Conservation (phyloP, 2,329 filamentous ascomycete genomes). For the Diaporthe caulivora region DNA sequence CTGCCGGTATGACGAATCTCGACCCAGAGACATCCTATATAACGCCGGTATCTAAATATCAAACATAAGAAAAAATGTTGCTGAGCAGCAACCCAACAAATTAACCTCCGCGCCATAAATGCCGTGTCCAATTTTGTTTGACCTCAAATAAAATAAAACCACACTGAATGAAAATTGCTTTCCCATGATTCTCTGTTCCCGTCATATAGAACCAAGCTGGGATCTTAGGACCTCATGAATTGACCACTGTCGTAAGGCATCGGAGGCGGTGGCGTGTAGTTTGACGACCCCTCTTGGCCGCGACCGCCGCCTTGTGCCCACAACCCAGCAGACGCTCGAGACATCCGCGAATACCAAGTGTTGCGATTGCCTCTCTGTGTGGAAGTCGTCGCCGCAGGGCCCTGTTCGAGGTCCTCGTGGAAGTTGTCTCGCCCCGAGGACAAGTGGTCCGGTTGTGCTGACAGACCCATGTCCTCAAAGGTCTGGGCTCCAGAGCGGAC, state of each 20-base stretch:
- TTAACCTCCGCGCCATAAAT: neutral
- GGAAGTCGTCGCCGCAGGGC: conserved; percentile 2
- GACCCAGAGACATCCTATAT: neutral
- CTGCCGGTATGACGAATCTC: neutral
- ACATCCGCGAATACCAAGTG: too few species aligned
- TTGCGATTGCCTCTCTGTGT: conserved; percentile 2
- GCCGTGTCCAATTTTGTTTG: conserved; percentile 3
- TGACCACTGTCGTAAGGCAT: conserved; percentile 34
- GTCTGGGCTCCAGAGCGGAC: conserved; percentile 26
- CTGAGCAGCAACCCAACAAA: neutral
- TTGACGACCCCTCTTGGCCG: conserved; percentile 1
- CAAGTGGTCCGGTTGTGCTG: conserved; percentile 1
- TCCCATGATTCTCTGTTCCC: neutral
- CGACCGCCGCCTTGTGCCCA: conserved; percentile 14
- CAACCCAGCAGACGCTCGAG: conserved; percentile 34
- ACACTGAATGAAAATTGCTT: neutral
- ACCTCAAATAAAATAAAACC: neutral
- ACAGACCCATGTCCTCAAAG: conserved; percentile 35
- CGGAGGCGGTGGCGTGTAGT: conserved; percentile 34
- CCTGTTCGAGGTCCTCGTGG: conserved; percentile 30
- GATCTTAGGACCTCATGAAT: neutral
- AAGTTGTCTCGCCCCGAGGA: neutral
- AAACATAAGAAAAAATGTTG: neutral
- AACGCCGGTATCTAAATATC: conserved; percentile 8
- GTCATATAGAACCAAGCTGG: neutral